These are phyloP conservation scores for Pueraria montana DNA, from an alignment of 306 rosid species.

Conservation along the genomic window DNA sequence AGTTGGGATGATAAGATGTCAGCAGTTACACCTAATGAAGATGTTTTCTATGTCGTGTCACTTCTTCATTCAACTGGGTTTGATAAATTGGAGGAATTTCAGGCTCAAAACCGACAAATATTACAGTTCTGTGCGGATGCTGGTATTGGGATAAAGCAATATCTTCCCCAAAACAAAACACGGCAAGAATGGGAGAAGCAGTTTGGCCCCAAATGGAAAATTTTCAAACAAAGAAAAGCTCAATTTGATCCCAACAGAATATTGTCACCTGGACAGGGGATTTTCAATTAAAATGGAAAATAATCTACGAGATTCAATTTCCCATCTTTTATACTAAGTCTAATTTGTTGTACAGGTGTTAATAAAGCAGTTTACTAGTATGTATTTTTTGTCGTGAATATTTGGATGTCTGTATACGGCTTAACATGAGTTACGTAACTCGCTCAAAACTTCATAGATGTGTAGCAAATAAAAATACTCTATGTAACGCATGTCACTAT, in stretches of 20 bases:
- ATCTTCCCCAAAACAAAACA: slow-evolving; percentile 67
- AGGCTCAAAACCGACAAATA: slow-evolving; percentile 58
- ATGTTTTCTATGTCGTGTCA: slow-evolving; percentile 64
- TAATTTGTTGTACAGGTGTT: background rate
- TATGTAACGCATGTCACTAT: background rate
- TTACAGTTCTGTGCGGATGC: slow-evolving; percentile 57
- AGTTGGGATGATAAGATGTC: slow-evolving; percentile 88
- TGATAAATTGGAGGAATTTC: slow-evolving; percentile 45
- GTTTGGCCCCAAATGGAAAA: slow-evolving; percentile 75
- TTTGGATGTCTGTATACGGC: slow-evolving; percentile 1
- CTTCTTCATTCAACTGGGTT: slow-evolving; percentile 56
- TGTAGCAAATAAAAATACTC: background rate
- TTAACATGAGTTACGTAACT: background rate
- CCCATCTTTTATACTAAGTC: background rate
- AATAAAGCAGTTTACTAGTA: background rate
- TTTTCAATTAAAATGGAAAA: slow-evolving; percentile 56
- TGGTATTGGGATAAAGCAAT: slow-evolving; percentile 64
- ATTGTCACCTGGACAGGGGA: slow-evolving; percentile 83
- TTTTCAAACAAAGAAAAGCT: slow-evolving; percentile 57
- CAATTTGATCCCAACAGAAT: slow-evolving; percentile 74
- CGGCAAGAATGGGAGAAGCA: slow-evolving; percentile 65
- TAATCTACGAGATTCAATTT: background rate
- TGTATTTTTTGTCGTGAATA: background rate
- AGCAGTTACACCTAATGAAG: slow-evolving; percentile 73
- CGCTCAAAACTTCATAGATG: background rate